phyloP scores from a whole-genome alignment of 306 rosid species.

The Glycine latifolia region DNA sequence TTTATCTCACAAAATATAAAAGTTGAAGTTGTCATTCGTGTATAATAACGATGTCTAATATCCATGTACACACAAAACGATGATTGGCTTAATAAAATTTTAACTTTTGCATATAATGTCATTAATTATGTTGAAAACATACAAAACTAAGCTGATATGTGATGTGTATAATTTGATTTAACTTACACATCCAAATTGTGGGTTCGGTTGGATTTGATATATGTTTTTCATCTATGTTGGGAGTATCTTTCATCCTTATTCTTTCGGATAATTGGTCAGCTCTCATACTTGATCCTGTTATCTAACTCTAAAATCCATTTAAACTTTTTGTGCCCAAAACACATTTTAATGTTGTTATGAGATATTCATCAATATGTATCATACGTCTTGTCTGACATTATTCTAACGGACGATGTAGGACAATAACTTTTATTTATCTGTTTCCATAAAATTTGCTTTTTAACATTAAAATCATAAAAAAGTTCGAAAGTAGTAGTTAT shows the following conservation, averaged over 20 bases:
- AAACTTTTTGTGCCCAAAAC: neutral
- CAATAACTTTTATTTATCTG: neutral
- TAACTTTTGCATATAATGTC: too few relatives aligned
- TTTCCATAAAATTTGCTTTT: neutral
- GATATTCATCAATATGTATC: slow-evolving; percentile 26
- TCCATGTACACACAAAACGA: too few relatives aligned
- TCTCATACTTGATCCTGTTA: slow-evolving; percentile 27
- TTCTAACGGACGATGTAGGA: neutral
- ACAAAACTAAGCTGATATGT: neutral
- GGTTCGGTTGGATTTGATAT: slow-evolving; percentile 32
- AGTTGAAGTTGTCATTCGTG: neutral
- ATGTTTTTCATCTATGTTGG: slow-evolving; percentile 16
- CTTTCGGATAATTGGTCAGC: slow-evolving; percentile 36
- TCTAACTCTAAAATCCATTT: slow-evolving; percentile 21
- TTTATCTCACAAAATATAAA: neutral
- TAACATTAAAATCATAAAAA: neutral
- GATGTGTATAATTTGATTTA: slow-evolving; percentile 27
- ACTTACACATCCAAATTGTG: slow-evolving; percentile 4
- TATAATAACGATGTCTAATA: too few relatives aligned
- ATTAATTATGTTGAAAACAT: too few relatives aligned
- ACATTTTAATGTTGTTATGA: neutral
- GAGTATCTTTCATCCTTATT: slow-evolving; percentile 37
- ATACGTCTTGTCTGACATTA: slow-evolving; percentile 15
- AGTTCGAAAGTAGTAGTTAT: neutral
- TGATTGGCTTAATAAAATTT: too few relatives aligned